Conservation (phyloP, 2,329 filamentous ascomycete species). For the Alternaria triticina region DNA sequence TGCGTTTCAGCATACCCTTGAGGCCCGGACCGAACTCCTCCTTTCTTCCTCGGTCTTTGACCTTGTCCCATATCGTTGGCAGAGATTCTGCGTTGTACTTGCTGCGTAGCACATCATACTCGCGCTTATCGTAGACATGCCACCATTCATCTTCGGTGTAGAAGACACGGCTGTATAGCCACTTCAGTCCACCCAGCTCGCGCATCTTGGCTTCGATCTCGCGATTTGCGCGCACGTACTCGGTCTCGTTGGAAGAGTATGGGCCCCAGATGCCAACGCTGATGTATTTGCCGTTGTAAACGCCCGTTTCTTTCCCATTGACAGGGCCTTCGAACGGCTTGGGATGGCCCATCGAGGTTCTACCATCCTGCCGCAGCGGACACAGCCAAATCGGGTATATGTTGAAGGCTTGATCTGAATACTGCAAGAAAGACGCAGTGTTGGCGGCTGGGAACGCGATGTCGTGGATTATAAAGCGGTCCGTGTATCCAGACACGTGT, state of each 20-base stretch:
- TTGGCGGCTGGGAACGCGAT: slow-evolving; percentile 63
- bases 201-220: slow-evolving; percentile 72
- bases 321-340: slow-evolving; percentile 11
- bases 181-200: slow-evolving; percentile 78
- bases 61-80: slow-evolving; percentile 74
- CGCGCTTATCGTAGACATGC: slow-evolving; percentile 64
- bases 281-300: slow-evolving; percentile 35
- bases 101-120: slow-evolving; percentile 67
- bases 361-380: slow-evolving; percentile 50
- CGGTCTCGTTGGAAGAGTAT: slow-evolving; percentile 61
- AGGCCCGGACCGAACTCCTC: slow-evolving; percentile 22
- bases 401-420: slow-evolving; percentile 54
- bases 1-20: slow-evolving; percentile 30
- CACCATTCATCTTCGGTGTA: slow-evolving; percentile 77
- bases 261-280: slow-evolving; percentile 75
- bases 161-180: slow-evolving; percentile 86
- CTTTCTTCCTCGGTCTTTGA: slow-evolving; percentile 49
- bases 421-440: slow-evolving; percentile 60
- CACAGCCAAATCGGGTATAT: slow-evolving; percentile 67
- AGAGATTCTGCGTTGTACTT: slow-evolving; percentile 69
- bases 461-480: slow-evolving; percentile 67
- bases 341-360: slow-evolving; percentile 41
- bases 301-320: slow-evolving; percentile 3
- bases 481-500: slow-evolving; percentile 63
- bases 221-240: slow-evolving; percentile 74